Conservation (phyloP, 2,329 filamentous ascomycete genomes). For the Alternaria viburni region DNA sequence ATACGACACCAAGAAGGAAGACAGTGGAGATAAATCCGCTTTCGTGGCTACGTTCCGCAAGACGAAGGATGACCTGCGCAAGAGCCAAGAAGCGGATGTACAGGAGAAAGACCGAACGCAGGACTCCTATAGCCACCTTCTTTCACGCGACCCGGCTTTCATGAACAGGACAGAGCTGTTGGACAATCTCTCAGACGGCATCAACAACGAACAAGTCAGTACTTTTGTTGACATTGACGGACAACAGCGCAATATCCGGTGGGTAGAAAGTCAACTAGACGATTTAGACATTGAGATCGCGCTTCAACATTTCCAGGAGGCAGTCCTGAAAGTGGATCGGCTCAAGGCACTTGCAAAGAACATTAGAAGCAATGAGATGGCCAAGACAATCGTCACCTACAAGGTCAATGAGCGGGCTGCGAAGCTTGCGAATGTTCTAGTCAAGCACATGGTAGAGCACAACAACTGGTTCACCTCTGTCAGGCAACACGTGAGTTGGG, state of each 20-base stretch:
- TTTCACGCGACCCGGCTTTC: conserved; percentile 76
- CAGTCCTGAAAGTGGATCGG: conserved; percentile 84
- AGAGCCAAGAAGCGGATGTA: conserved; percentile 82
- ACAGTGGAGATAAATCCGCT: conserved; percentile 77
- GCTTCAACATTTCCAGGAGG: conserved; percentile 83
- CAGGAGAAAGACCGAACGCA: conserved; percentile 84
- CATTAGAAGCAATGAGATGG: conserved; percentile 83
- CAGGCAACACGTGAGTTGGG: conserved; percentile 80
- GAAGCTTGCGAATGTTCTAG: conserved; percentile 76
- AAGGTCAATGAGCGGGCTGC: conserved; percentile 87
- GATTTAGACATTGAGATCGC: conserved; percentile 96
- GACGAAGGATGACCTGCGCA: conserved; percentile 88
- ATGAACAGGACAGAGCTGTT: conserved; percentile 81
- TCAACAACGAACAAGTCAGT: conserved; percentile 72
- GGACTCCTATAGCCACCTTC: conserved; percentile 86
- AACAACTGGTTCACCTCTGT: conserved; percentile 80
- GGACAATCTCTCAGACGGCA: conserved; percentile 70
- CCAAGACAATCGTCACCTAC: conserved; percentile 89
- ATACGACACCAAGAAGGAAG: conserved; percentile 85
- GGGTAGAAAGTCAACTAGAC: conserved; percentile 94
- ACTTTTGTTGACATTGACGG: conserved; percentile 95
- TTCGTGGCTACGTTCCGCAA: conserved; percentile 91
- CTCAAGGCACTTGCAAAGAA: conserved; percentile 78
- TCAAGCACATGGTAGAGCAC: conserved; percentile 76
- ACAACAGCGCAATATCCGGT: conserved; percentile 93